Evolutionary conservation across 1,139 yeast species (phyloP).

Genomic region (Yamadazyma conglobata): DNA sequence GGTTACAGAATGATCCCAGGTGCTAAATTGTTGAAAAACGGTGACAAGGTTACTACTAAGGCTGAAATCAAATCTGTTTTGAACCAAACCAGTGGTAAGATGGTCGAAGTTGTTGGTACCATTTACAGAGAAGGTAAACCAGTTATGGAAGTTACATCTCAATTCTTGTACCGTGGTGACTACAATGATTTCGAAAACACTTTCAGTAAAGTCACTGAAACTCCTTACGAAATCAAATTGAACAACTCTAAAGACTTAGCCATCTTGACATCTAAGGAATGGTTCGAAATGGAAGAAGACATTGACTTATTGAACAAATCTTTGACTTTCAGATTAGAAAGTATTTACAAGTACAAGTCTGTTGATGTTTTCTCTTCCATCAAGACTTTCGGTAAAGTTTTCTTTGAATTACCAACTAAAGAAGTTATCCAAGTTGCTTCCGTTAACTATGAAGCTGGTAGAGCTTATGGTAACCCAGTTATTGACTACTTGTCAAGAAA

Average conservation of each 20-base stretch:
- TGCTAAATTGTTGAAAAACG: conserved; percentile 84
- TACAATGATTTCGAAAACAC: conserved; percentile 88
- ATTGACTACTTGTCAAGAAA: conserved; percentile 88
- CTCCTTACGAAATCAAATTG: conserved; percentile 78
- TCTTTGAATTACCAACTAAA: conserved; percentile 87
- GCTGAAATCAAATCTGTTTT: conserved; percentile 88
- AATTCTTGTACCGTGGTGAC: conserved; percentile 93
- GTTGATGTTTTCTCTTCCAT: conserved; percentile 76
- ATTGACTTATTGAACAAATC: conserved; percentile 74
- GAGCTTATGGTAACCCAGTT: conserved; percentile 96
- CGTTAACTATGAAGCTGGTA: conserved; percentile 87
- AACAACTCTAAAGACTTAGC: conserved; percentile 86
- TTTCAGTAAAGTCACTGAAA: conserved; percentile 83
- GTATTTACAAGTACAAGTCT: conserved; percentile 77
- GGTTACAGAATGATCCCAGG: conserved; percentile 94
- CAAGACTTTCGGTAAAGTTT: conserved; percentile 79
- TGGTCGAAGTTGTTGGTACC: conserved; percentile 93
- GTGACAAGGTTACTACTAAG: conserved; percentile 76
- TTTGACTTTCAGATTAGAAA: conserved; percentile 85
- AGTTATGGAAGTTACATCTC: conserved; percentile 91
- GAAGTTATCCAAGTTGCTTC: conserved; percentile 86
- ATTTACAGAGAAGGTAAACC: conserved; percentile 72
- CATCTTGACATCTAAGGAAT: conserved; percentile 89
- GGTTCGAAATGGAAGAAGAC: conserved; percentile 84
- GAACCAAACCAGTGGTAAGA: conserved; percentile 90